Evolutionary conservation across 2,329 filamentous ascomycete genomes (phyloP).

Genomic region (Magnaporthiopsis incrustans): DNA sequence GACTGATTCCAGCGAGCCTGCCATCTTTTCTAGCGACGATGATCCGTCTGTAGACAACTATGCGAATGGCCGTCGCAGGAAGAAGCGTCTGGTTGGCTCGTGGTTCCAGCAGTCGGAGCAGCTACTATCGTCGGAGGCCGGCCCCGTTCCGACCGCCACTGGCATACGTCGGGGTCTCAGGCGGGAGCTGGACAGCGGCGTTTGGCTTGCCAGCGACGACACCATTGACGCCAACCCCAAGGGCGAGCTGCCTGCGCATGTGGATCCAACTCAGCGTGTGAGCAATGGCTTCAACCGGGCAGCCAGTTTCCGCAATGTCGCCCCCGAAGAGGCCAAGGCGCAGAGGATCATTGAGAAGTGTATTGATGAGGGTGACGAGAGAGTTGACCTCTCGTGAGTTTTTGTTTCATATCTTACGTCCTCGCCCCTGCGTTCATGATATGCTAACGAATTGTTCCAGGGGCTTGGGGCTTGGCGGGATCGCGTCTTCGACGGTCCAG

Average conservation of each 20-base stretch:
- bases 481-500: constrained; percentile 50
- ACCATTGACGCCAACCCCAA: constrained; percentile 21
- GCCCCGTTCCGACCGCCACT: constrained; percentile 18
- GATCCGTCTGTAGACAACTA: constrained; percentile 62
- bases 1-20: constrained; percentile 61
- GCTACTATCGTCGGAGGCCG: constrained; percentile 40
- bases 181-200: constrained; percentile 55
- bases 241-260: background rate
- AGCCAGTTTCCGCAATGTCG: constrained; percentile 20
- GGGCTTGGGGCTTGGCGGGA: constrained; percentile 36
- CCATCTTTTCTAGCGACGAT: constrained; percentile 65
- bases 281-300: constrained; percentile 18
- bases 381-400: constrained; percentile 51
- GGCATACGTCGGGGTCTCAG: constrained; percentile 34
- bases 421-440: background rate
- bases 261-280: constrained; percentile 11
- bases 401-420: background rate
- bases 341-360: constrained; percentile 40
- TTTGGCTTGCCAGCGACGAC: constrained; percentile 59
- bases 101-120: constrained; percentile 52
- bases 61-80: constrained; percentile 44
- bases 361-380: constrained; percentile 50
- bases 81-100: constrained; percentile 55
- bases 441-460: constrained; percentile 18
- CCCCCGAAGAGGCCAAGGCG: constrained; percentile 35